phyloP scores from a whole-genome alignment of 805 yeast species.

The Cyberlindnera amylophila region DNA sequence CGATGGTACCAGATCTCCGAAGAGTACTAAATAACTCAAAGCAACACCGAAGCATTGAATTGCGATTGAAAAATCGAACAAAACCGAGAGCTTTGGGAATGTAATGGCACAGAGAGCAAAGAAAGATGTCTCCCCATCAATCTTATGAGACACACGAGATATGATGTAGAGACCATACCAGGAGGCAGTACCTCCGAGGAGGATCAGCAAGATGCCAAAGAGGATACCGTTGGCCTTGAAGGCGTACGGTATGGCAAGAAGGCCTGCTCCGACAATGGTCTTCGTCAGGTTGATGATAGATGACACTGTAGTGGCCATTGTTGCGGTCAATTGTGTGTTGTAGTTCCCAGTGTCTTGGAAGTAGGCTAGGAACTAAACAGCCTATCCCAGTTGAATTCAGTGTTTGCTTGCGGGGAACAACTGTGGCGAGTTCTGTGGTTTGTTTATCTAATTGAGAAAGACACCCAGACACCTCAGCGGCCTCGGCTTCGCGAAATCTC shows the following conservation, averaged over 20 bases:
- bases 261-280: slow-evolving; percentile 79
- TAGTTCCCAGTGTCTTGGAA: not conserved
- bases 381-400: too few relatives aligned
- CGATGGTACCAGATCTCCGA: slow-evolving; percentile 74
- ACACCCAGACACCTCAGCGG: too few relatives aligned
- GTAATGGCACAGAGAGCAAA: slow-evolving; percentile 68
- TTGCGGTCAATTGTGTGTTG: not conserved
- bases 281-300: slow-evolving; percentile 66
- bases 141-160: slow-evolving; percentile 51
- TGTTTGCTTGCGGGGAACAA: too few relatives aligned
- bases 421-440: too few relatives aligned
- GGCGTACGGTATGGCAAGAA: slow-evolving; percentile 72
- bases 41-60: slow-evolving; percentile 80
- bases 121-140: slow-evolving; percentile 60
- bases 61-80: slow-evolving; percentile 74
- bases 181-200: slow-evolving; percentile 62
- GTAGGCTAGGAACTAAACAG: too few relatives aligned
- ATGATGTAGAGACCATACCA: slow-evolving; percentile 66
- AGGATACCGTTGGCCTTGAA: slow-evolving; percentile 63
- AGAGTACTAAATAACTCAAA: slow-evolving; percentile 63
- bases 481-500: not conserved
- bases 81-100: slow-evolving; percentile 61
- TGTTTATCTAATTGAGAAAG: too few relatives aligned
- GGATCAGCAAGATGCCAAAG: slow-evolving; percentile 50
- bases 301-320: slow-evolving; percentile 34